phyloP scores from a whole-genome alignment of 257 asterid genomes.

The Solanum rostratum region DNA sequence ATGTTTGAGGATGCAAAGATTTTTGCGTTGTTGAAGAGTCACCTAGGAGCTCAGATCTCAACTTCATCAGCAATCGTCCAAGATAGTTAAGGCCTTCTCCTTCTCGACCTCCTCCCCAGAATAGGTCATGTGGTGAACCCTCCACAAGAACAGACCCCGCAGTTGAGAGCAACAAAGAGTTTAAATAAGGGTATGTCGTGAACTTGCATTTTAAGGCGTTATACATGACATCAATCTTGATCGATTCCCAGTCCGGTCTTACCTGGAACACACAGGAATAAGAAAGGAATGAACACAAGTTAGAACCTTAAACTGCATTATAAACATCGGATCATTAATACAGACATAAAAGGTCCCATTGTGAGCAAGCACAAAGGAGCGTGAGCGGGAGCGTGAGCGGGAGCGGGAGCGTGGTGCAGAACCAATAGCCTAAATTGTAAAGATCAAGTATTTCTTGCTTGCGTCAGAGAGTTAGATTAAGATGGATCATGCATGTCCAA shows the following conservation, averaged over 20 bases:
- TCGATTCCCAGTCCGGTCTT: constrained; percentile 73
- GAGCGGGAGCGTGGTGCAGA: neutral
- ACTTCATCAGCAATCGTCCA: constrained; percentile 80
- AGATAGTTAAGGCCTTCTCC: constrained; percentile 97
- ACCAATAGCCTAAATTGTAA: neutral
- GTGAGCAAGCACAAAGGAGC: neutral
- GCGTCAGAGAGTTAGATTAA: neutral
- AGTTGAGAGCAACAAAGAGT: constrained; percentile 64
- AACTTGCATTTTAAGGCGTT: constrained; percentile 73
- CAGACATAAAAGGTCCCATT: neutral
- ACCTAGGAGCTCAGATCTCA: constrained; percentile 70
- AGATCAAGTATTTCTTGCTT: neutral
- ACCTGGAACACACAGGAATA: constrained; percentile 30
- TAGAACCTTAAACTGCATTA: neutral
- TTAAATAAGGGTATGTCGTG: constrained; percentile 45
- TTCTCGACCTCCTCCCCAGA: constrained; percentile 99
- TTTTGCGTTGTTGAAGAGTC: constrained; percentile 15
- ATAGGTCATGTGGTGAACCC: constrained; percentile 89
- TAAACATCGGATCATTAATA: neutral
- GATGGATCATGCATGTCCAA: neutral
- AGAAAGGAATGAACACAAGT: neutral
- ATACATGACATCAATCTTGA: constrained; percentile 66
- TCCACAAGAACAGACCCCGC: constrained; percentile 89
- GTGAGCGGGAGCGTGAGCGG: no score
- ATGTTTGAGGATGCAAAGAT: constrained; percentile 4